phyloP scores from a whole-genome alignment of 805 yeast genomes.

The Candida khao-thaluensis region DNA sequence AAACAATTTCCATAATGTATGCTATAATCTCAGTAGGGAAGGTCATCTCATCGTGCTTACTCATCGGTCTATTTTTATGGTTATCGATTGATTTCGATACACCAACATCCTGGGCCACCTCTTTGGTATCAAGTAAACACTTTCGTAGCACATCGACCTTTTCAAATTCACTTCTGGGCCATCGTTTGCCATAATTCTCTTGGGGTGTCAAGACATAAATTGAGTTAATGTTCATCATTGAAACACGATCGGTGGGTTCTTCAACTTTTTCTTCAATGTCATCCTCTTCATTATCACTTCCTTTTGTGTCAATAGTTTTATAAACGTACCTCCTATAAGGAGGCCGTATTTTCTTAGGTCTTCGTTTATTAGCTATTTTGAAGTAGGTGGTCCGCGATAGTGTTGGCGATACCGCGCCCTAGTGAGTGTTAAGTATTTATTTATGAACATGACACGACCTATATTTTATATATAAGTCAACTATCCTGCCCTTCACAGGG shows the following conservation, averaged over 20 bases:
- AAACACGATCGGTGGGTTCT: not conserved
- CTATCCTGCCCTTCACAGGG: too few species aligned
- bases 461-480: too few species aligned
- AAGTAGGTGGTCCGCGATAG: not conserved
- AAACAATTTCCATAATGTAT: slow-evolving; percentile 30
- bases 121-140: slow-evolving; percentile 22
- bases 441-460: too few species aligned
- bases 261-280: not conserved
- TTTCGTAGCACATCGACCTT: slow-evolving; percentile 47
- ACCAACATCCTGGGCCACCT: too few species aligned
- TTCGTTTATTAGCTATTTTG: slow-evolving; percentile 79
- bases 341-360: slow-evolving; percentile 80
- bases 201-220: slow-evolving; percentile 33
- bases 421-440: not conserved
- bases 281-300: slow-evolving; percentile 12
- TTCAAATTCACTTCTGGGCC: slow-evolving; percentile 54
- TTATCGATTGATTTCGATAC: too few species aligned
- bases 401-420: not conserved
- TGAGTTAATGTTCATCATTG: slow-evolving; percentile 23
- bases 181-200: slow-evolving; percentile 22
- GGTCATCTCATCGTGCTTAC: slow-evolving; percentile 16
- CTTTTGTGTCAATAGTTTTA: slow-evolving; percentile 35
- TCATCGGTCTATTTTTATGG: too few species aligned
- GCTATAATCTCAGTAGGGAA: slow-evolving; percentile 38
- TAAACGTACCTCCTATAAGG: slow-evolving; percentile 76